phyloP scores from a whole-genome alignment of 2,329 filamentous ascomycete species.

The Fusarium scirpi region DNA sequence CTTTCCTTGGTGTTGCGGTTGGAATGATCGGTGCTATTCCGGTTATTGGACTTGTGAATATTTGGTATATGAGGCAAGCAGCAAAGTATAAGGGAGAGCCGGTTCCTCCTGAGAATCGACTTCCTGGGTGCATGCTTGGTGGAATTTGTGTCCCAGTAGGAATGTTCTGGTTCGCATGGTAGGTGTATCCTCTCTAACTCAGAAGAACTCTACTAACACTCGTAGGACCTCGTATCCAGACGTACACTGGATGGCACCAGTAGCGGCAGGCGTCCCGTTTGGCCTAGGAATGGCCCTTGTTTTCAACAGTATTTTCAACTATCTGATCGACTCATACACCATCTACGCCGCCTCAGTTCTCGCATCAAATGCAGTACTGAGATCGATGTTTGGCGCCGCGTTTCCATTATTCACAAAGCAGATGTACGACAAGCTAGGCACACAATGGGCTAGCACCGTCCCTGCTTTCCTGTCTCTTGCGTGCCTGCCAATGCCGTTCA shows the following conservation, averaged over 20 bases:
- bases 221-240: conserved; percentile 37
- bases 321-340: conserved; percentile 77
- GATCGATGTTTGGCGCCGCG: conserved; percentile 41
- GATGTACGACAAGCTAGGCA: conserved; percentile 45
- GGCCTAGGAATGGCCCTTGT: conserved; percentile 71
- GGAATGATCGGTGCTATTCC: conserved; percentile 69
- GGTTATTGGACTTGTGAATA: conserved; percentile 65
- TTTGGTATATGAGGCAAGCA: conserved; percentile 61
- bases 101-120: conserved; percentile 71
- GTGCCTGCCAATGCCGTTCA: conserved; percentile 42
- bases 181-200: neutral
- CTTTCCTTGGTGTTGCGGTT: conserved; percentile 74
- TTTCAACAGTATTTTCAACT: conserved; percentile 73
- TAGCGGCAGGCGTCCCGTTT: conserved; percentile 60
- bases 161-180: conserved; percentile 76
- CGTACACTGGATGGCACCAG: conserved; percentile 68
- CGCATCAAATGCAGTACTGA: conserved; percentile 62
- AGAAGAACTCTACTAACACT: neutral
- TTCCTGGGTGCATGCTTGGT: conserved; percentile 71
- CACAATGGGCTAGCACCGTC: conserved; percentile 42
- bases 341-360: conserved; percentile 82
- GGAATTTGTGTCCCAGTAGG: conserved; percentile 68
- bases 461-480: conserved; percentile 42
- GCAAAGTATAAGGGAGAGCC: conserved; percentile 61
- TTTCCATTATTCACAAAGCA: conserved; percentile 45